phyloP scores from a whole-genome alignment of 768 basidiomycete genomes.

The Artomyces pyxidatus region DNA sequence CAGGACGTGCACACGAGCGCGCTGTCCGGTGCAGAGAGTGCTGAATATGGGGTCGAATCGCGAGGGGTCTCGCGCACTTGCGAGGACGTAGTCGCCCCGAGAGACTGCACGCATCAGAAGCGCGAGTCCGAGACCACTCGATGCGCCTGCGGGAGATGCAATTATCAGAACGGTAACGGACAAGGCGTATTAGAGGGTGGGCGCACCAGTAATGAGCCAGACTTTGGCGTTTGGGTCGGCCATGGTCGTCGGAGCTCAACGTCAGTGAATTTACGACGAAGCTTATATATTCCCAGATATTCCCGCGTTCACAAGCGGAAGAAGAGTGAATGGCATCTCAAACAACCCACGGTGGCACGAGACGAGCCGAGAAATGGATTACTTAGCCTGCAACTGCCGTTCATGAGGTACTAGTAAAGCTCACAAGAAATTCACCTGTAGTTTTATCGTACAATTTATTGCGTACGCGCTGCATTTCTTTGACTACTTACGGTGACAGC shows the following conservation, averaged over 20 bases:
- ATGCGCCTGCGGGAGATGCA: background rate
- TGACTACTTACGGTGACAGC: constrained; percentile 67
- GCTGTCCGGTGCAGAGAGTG: background rate
- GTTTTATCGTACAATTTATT: too few relatives aligned
- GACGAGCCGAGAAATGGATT: too few relatives aligned
- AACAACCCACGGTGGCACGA: too few relatives aligned
- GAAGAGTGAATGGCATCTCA: too few relatives aligned
- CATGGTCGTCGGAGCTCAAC: background rate
- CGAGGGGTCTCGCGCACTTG: constrained; percentile 1
- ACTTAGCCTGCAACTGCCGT: too few relatives aligned
- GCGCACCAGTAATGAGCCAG: constrained; percentile 11
- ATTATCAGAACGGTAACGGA: background rate
- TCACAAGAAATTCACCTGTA: too few relatives aligned
- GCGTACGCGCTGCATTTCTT: too few relatives aligned
- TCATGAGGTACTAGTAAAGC: too few relatives aligned
- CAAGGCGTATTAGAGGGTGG: background rate
- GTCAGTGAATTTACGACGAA: background rate
- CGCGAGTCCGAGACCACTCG: constrained; percentile 8
- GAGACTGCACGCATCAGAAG: constrained; percentile 1
- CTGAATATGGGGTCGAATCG: constrained; percentile 1
- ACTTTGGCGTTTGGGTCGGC: too few relatives aligned
- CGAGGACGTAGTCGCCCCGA: constrained; percentile 9
- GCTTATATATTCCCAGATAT: too few relatives aligned
- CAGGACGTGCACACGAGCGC: constrained; percentile 2
- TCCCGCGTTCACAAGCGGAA: too few relatives aligned